Evolutionary conservation across 2,329 filamentous ascomycete species (phyloP).

Genomic region (Lachnellula cervina): DNA sequence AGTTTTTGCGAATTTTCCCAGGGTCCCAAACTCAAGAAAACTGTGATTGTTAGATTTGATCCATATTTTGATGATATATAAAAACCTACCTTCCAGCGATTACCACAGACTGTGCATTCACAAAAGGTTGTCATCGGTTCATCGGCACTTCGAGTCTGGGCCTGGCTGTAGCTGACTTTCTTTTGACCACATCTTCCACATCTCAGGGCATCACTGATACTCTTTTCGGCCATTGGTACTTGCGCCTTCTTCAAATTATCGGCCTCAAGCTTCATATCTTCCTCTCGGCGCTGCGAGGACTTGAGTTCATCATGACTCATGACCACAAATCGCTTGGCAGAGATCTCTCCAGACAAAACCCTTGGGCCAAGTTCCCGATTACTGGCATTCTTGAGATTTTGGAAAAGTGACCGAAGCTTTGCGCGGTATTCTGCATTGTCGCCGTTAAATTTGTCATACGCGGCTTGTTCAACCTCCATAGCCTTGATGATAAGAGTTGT

Average conservation of each 20-base stretch:
- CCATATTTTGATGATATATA: not conserved
- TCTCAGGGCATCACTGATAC: slow-evolving; percentile 79
- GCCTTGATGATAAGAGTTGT: slow-evolving; percentile 67
- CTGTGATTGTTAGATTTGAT: slow-evolving; percentile 20
- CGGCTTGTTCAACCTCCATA: slow-evolving; percentile 79
- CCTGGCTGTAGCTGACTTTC: slow-evolving; percentile 93
- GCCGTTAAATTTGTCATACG: slow-evolving; percentile 63
- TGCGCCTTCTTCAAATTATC: slow-evolving; percentile 98
- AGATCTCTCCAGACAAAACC: slow-evolving; percentile 71
- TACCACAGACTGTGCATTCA: slow-evolving; percentile 64
- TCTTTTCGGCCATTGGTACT: slow-evolving; percentile 87
- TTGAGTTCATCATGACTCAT: slow-evolving; percentile 93
- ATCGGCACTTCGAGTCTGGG: slow-evolving; percentile 91
- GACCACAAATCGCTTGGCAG: slow-evolving; percentile 67
- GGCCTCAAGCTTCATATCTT: slow-evolving; percentile 71
- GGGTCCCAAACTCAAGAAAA: slow-evolving; percentile 27
- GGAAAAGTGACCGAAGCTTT: slow-evolving; percentile 88
- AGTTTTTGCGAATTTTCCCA: not conserved
- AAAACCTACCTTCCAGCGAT: slow-evolving; percentile 63
- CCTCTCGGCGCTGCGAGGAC: slow-evolving; percentile 71
- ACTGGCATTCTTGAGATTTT: slow-evolving; percentile 89
- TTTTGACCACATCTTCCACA: slow-evolving; percentile 91
- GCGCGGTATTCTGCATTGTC: slow-evolving; percentile 72
- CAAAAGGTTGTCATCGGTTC: slow-evolving; percentile 83
- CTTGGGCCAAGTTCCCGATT: slow-evolving; percentile 72